phyloP scores from a whole-genome alignment of 2,329 filamentous ascomycete genomes.

The Phyllosticta citrichinensis region DNA sequence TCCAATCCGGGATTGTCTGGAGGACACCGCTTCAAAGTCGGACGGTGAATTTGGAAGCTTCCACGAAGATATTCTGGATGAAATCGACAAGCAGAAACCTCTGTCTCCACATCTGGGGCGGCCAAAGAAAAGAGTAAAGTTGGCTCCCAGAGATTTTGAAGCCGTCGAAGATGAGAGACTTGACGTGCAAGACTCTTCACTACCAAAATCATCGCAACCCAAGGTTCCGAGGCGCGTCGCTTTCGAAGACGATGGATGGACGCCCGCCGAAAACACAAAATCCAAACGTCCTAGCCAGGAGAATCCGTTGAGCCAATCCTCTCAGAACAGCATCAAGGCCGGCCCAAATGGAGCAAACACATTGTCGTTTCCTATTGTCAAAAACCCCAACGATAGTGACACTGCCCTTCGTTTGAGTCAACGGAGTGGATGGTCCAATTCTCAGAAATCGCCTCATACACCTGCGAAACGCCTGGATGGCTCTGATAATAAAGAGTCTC shows the following conservation, averaged over 20 bases:
- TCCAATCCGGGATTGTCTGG: not conserved
- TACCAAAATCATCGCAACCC: not conserved
- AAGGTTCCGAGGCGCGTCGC: not conserved
- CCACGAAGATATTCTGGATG: constrained; percentile 5
- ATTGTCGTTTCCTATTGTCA: constrained; percentile 64
- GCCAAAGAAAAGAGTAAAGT: not conserved
- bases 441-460: constrained; percentile 18
- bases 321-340: constrained; percentile 32
- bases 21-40: not conserved
- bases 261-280: not conserved
- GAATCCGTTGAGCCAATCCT: constrained; percentile 18
- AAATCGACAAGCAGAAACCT: not conserved
- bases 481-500: not conserved
- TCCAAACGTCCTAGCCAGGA: constrained; percentile 1
- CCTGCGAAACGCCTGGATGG: not conserved
- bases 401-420: constrained; percentile 60
- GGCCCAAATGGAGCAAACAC: constrained; percentile 30
- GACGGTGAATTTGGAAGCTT: constrained; percentile 9
- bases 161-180: not conserved
- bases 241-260: not conserved
- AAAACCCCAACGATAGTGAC: constrained; percentile 58
- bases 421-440: constrained; percentile 42
- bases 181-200: not conserved
- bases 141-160: not conserved
- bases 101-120: not conserved